Conservation (phyloP, 2,329 filamentous ascomycete species). For the Sporothrix inflata region DNA sequence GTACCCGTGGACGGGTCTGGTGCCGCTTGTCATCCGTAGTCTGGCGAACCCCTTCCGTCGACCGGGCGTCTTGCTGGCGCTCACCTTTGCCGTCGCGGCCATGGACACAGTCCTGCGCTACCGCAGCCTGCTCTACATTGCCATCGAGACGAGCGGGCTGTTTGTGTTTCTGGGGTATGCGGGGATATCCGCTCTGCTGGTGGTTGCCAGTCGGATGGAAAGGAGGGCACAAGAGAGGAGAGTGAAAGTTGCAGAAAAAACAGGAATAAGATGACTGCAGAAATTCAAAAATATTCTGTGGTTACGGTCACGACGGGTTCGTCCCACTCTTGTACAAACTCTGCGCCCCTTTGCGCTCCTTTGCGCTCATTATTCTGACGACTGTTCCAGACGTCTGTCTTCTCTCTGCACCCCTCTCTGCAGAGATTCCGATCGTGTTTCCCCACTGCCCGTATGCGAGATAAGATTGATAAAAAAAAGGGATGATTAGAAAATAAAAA, state of each 20-base stretch:
- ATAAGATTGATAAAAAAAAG: constrained; percentile 11
- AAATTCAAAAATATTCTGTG: too few species aligned
- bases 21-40: constrained; percentile 30
- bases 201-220: background rate
- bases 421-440: background rate
- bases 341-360: background rate
- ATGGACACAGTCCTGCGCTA: constrained; percentile 39
- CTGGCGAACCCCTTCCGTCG: constrained; percentile 9
- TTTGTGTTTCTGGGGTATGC: constrained; percentile 38
- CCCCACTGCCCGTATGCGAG: background rate
- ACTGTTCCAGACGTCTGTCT: background rate
- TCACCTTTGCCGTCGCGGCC: constrained; percentile 24
- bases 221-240: background rate
- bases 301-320: too few species aligned
- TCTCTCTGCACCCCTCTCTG: background rate
- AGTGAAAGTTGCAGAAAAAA: background rate
- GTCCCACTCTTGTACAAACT: background rate
- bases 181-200: constrained; percentile 22
- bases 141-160: constrained; percentile 45
- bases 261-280: background rate
- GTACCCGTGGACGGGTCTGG: constrained; percentile 29
- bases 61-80: constrained; percentile 34
- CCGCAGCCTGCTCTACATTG: constrained; percentile 46
- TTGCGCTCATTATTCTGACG: background rate
- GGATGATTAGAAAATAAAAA: background rate